Percentiles rank a stretch among this genome's conserved stretches.
These are phyloP conservation scores for Candida coleopterorum DNA, from an alignment of 805 yeast genomes.

Conservation along the genomic window DNA sequence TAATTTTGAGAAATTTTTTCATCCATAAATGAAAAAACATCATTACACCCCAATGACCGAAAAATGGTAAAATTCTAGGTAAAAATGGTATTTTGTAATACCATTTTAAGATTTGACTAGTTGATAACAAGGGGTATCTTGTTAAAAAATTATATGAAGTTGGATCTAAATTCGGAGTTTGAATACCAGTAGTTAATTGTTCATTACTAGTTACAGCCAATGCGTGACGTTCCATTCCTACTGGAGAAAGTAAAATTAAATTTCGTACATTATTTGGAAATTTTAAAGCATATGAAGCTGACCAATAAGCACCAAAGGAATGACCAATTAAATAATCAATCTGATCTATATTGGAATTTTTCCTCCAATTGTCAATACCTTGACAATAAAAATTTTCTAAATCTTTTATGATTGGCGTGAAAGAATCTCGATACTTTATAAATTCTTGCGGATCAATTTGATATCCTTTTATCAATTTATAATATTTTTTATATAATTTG, in stretches of 20 bases:
- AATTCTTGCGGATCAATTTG: slow-evolving; percentile 22
- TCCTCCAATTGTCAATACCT: slow-evolving; percentile 65
- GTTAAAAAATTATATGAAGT: slow-evolving; percentile 42
- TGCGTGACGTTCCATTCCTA: slow-evolving; percentile 70
- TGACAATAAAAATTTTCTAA: slow-evolving; percentile 55
- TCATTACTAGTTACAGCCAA: slow-evolving; percentile 49
- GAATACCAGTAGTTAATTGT: slow-evolving; percentile 1
- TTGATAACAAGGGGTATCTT: slow-evolving; percentile 39
- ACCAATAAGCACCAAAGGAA: slow-evolving; percentile 74
- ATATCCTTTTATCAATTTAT: slow-evolving; percentile 35
- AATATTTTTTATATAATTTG: slow-evolving; percentile 32
- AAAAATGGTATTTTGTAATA: slow-evolving; percentile 40
- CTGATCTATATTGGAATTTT: slow-evolving; percentile 40
- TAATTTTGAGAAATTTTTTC: slow-evolving; percentile 34
- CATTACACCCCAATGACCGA: slow-evolving; percentile 39
- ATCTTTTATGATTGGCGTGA: slow-evolving; percentile 33
- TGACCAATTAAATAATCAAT: slow-evolving; percentile 67
- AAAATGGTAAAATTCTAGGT: slow-evolving; percentile 43
- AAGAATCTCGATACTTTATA: slow-evolving; percentile 26
- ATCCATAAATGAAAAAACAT: slow-evolving; percentile 39
- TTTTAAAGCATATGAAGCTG: slow-evolving; percentile 56
- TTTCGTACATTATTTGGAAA: slow-evolving; percentile 52
- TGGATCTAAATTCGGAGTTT: slow-evolving; percentile 39
- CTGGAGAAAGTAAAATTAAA: slow-evolving; percentile 65
- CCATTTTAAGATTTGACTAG: slow-evolving; percentile 25